phyloP scores from a whole-genome alignment of 2,329 filamentous ascomycete species.

The Pseudopyrenochaeta lycopersici region DNA sequence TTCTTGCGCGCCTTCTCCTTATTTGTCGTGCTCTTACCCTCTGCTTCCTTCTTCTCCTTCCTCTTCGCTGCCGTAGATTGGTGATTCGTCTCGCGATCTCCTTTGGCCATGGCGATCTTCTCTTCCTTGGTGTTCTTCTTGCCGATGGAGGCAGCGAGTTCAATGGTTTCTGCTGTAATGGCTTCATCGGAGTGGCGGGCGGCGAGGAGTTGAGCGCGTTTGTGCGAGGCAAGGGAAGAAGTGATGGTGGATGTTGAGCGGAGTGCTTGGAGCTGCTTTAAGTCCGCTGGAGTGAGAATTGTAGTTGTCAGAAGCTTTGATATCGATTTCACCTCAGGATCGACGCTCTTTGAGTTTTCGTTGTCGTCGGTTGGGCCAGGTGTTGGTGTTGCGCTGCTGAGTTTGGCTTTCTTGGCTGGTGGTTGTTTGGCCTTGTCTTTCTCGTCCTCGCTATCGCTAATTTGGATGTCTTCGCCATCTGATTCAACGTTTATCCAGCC shows the following conservation, averaged over 20 bases:
- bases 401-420: constrained; percentile 70
- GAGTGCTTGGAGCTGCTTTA: constrained; percentile 93
- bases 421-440: constrained; percentile 59
- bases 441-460: constrained; percentile 78
- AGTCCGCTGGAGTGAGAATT: constrained; percentile 93
- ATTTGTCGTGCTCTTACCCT: constrained; percentile 97
- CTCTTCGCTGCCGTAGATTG: constrained; percentile 85
- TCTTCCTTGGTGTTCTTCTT: constrained; percentile 91
- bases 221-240: constrained; percentile 62
- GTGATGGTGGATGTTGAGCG: constrained; percentile 77
- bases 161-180: constrained; percentile 89
- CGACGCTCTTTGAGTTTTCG: constrained; percentile 43
- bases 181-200: constrained; percentile 82
- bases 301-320: constrained; percentile 85
- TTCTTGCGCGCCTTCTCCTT: constrained; percentile 96
- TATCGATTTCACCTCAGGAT: constrained; percentile 52
- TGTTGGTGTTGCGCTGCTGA: constrained; percentile 53
- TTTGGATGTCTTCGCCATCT: constrained; percentile 78
- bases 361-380: constrained; percentile 50
- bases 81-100: constrained; percentile 84
- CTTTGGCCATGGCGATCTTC: constrained; percentile 81
- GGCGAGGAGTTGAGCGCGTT: constrained; percentile 50
- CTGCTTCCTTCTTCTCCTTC: constrained; percentile 84
- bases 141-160: constrained; percentile 78
- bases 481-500: constrained; percentile 93